phyloP scores from a whole-genome alignment of 2,329 filamentous ascomycete species.

The Aspergillus sp. region DNA sequence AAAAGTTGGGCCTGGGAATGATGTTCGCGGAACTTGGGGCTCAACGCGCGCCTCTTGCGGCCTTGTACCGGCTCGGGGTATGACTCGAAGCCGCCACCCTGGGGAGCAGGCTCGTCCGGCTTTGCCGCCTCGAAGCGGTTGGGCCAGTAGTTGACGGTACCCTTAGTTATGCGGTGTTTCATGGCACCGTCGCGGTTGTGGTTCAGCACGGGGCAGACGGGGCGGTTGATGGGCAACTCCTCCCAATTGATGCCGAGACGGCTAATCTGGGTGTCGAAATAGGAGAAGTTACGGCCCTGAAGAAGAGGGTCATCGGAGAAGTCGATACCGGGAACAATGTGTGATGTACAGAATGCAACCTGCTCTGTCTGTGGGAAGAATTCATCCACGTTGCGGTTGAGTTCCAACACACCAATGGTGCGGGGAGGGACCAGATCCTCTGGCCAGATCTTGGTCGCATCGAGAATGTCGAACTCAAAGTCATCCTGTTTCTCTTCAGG shows the following conservation, averaged over 20 bases:
- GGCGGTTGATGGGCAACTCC: slow-evolving; percentile 74
- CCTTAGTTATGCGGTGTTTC: slow-evolving; percentile 71
- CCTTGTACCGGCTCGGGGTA: slow-evolving; percentile 66
- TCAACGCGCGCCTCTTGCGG: slow-evolving; percentile 63
- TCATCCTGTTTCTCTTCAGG: slow-evolving; percentile 70
- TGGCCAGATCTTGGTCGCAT: slow-evolving; percentile 83
- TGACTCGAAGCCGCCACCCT: slow-evolving; percentile 70
- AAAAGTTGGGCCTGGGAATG: slow-evolving; percentile 40
- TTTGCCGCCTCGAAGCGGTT: slow-evolving; percentile 67
- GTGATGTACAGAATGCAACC: slow-evolving; percentile 77
- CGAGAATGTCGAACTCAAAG: slow-evolving; percentile 83
- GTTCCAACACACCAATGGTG: slow-evolving; percentile 75
- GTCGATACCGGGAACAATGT: slow-evolving; percentile 76
- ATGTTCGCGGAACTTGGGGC: slow-evolving; percentile 46
- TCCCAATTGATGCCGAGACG: slow-evolving; percentile 74
- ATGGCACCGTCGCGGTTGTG: slow-evolving; percentile 73
- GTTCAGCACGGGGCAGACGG: slow-evolving; percentile 73
- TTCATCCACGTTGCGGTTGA: slow-evolving; percentile 78
- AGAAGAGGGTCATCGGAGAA: slow-evolving; percentile 74
- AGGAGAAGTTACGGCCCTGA: slow-evolving; percentile 72
- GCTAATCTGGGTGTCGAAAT: slow-evolving; percentile 57
- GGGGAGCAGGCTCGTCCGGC: slow-evolving; percentile 54
- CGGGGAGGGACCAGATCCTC: slow-evolving; percentile 73
- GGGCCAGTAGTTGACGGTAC: slow-evolving; percentile 77
- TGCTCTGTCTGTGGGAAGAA: slow-evolving; percentile 83